Percentiles rank a stretch among this genome's conserved stretches.
These are phyloP conservation scores for Penicillium sp. DNA, from an alignment of 2,329 filamentous ascomycete species.

Conservation along the genomic window DNA sequence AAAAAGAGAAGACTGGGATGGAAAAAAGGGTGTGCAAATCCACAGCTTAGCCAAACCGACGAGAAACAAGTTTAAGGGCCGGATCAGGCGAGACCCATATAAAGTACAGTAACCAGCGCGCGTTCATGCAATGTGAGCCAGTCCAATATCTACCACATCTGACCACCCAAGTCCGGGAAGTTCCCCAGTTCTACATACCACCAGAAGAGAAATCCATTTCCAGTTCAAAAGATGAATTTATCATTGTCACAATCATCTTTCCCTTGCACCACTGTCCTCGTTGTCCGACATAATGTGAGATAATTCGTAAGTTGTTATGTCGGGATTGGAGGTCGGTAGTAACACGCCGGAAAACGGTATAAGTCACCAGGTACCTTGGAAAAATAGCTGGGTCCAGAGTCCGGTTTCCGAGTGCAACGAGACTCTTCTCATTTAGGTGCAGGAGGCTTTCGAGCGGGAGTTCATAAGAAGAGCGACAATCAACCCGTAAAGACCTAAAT, in stretches of 20 bases:
- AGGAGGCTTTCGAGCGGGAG: conserved; percentile 72
- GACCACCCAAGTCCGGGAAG: conserved; percentile 11
- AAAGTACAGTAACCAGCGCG: conserved; percentile 27
- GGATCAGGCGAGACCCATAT: conserved; percentile 19
- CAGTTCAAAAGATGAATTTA: conserved; percentile 16
- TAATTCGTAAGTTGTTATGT: conserved; percentile 3
- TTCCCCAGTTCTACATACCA: conserved; percentile 20
- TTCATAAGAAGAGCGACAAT: conserved; percentile 99
- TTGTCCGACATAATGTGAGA: conserved; percentile 1
- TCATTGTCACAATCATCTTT: conserved; percentile 18
- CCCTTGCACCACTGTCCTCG: conserved; percentile 6
- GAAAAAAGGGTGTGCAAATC: conserved; percentile 10
- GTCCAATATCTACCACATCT: conserved; percentile 26
- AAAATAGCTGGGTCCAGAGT: conserved; percentile 11
- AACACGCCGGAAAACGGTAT: conserved; percentile 5
- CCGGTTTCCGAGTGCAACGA: conserved; percentile 9
- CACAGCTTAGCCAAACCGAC: conserved; percentile 5
- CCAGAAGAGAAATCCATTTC: conserved; percentile 14
- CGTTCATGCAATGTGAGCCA: conserved; percentile 27
- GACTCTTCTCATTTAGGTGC: conserved; percentile 43
- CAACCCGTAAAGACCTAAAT: conserved; percentile 88
- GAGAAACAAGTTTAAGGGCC: conserved; percentile 4
- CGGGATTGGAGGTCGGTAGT: not conserved
- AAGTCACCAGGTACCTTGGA: conserved; percentile 4
- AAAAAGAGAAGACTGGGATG: conserved; percentile 20